Evolutionary conservation across 495 filamentous ascomycete species (phyloP).

Genomic region (Bacidia gigantensis): DNA sequence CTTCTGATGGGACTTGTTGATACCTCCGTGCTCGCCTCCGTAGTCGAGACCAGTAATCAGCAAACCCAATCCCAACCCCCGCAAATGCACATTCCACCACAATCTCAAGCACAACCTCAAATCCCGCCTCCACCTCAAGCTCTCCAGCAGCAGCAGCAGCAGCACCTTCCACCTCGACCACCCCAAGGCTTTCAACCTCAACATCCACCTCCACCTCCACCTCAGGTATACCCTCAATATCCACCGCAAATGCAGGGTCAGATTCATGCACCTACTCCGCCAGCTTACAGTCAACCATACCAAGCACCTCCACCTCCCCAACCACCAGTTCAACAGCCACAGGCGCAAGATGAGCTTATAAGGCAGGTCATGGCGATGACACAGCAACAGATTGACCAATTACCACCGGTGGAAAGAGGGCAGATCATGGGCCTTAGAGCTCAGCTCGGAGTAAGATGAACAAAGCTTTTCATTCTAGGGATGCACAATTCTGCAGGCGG

Average conservation of each 20-base stretch:
- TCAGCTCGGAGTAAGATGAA: constrained; percentile 20
- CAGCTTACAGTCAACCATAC: constrained; percentile 43
- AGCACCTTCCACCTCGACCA: constrained; percentile 8
- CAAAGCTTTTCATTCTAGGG: not conserved
- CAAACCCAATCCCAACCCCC: constrained; percentile 20
- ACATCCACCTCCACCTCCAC: constrained; percentile 9
- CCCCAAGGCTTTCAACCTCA: not conserved
- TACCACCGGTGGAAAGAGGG: constrained; percentile 55
- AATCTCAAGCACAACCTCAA: constrained; percentile 11
- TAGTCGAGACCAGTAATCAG: constrained; percentile 42
- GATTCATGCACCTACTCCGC: constrained; percentile 40
- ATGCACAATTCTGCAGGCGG: too few species aligned
- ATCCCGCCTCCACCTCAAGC: constrained; percentile 10
- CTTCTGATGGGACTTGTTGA: constrained; percentile 89
- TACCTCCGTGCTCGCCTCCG: constrained; percentile 38
- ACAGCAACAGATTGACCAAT: constrained; percentile 56
- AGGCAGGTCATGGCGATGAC: constrained; percentile 63
- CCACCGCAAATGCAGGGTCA: constrained; percentile 20
- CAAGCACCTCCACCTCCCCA: constrained; percentile 32
- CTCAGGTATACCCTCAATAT: constrained; percentile 5
- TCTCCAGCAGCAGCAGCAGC: constrained; percentile 21
- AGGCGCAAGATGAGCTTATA: constrained; percentile 48
- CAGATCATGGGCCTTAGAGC: constrained; percentile 63
- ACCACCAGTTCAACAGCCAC: constrained; percentile 31
- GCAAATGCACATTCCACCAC: constrained; percentile 15